Base-by-base conservation (phyloP, 352 stramenopile genomes). In the Phytophthora quininea region DNA sequence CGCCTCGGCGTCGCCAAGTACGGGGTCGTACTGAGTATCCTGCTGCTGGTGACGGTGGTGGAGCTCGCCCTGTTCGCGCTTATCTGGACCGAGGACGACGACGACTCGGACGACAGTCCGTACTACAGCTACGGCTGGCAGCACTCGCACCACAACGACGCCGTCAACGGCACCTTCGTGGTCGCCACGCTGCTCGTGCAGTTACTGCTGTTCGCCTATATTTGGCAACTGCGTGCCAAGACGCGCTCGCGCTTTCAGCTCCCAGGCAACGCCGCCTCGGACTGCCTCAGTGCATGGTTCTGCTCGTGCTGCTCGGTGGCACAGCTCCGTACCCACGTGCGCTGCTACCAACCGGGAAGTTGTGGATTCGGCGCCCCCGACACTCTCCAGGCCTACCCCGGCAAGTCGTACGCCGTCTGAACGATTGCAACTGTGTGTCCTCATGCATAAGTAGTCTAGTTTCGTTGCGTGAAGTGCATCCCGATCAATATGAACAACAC, bases 311-410 rank as follows among this genome's bases (percentile, higher is more conserved):
- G 76, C 64, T 67, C 67, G 2, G 56, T 82, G 38, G 69, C 76
- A 7, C 76, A 85, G 54, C 58, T 85, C 4, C 61, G 71, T 2
- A 79, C 73, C 3, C 76, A 84, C 54, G 57, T 79, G 7, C 73
- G 70, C 27, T 64, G 70, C 60, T 90, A 90, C 67, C 74, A 69
- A 32, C 79, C 78, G 2, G 77, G 79, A 5, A 66, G 19, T 19
- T 90, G 79, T 61, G 53, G 60, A 10, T 88, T 88, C n/a, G 24
- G 57, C 68, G 38, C 74, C 4, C 74, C 74, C 19, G 69, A 86
- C 19, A 72, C 71, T 31, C 69, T 76, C 27, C 69, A 73, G 58
- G 69, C 69, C 8, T 76, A 73, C 42, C 64, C 69, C 0, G 64
- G 64, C 63, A 73, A 74, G 56, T 74, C 70, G 19, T 74, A 74